Evolutionary conservation across 1,284 basidiomycete species (phyloP).

Genomic region (Fistulinella staudtii): DNA sequence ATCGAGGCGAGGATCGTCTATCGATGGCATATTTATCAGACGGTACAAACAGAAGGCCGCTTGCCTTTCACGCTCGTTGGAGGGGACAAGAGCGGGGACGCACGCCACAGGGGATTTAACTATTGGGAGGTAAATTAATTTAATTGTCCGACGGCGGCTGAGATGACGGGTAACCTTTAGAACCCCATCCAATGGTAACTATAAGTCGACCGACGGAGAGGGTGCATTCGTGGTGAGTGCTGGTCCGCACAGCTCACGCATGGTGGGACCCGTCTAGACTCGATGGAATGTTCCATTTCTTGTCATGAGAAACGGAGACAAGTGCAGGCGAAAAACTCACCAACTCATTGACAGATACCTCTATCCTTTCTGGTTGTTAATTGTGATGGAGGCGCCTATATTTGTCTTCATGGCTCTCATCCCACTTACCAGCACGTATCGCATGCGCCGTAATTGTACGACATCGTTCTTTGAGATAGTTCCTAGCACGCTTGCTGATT

Average conservation of each 20-base stretch:
- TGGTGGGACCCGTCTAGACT: slow-evolving; percentile 7
- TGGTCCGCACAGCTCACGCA: slow-evolving; percentile 3
- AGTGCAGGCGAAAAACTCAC: slow-evolving; percentile 12
- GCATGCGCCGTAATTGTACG: slow-evolving; percentile 25
- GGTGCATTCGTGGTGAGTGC: neutral
- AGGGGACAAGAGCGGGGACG: slow-evolving; percentile 2
- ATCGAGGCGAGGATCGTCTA: slow-evolving; percentile 7
- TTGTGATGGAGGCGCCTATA: slow-evolving; percentile 29
- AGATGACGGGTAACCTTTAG: slow-evolving; percentile 6
- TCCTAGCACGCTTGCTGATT: slow-evolving; percentile 15
- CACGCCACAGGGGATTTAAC: slow-evolving; percentile 13
- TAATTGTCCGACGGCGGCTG: slow-evolving; percentile 13
- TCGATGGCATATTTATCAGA: slow-evolving; percentile 21
- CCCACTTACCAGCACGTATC: slow-evolving; percentile 14
- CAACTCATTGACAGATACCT: slow-evolving; percentile 7
- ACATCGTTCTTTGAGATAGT: slow-evolving; percentile 26
- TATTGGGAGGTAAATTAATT: slow-evolving; percentile 30
- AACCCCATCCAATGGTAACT: neutral
- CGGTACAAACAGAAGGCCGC: slow-evolving; percentile 14
- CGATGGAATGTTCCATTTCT: slow-evolving; percentile 1
- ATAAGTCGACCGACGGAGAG: no score
- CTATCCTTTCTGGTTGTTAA: slow-evolving; percentile 33
- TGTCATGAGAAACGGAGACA: slow-evolving; percentile 12
- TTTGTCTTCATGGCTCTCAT: slow-evolving; percentile 26
- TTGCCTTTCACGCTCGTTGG: slow-evolving; percentile 12